A percentile compares a stretch with the other conserved stretches of the same genome.
These are phyloP conservation scores for Pyrus communis DNA, from an alignment of 306 rosid species.

Conservation along the genomic window DNA sequence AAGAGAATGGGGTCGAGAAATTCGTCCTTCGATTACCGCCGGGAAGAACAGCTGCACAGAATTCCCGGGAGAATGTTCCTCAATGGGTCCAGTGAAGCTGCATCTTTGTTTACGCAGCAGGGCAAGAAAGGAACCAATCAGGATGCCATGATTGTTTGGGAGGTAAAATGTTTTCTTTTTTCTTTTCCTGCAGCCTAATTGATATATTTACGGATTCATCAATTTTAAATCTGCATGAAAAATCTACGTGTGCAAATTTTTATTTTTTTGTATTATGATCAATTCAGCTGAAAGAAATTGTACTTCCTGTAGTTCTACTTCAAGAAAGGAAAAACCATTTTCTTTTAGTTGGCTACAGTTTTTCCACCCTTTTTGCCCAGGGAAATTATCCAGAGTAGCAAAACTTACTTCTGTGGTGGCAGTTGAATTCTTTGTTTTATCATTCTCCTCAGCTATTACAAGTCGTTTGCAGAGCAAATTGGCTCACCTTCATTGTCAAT, in stretches of 20 bases:
- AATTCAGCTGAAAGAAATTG: too few species aligned
- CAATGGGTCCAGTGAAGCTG: conserved; percentile 66
- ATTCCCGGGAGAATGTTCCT: conserved; percentile 69
- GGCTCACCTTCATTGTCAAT: conserved; percentile 1
- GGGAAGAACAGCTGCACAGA: conserved; percentile 62
- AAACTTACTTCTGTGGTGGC: conserved; percentile 5
- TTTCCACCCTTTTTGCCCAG: neutral
- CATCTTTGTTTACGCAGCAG: conserved; percentile 86
- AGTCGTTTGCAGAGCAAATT: neutral
- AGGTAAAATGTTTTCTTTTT: conserved; percentile 28
- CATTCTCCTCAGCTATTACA: neutral
- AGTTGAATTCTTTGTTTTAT: conserved; percentile 1
- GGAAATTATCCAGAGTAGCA: conserved; percentile 10
- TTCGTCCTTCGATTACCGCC: conserved; percentile 65
- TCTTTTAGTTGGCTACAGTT: neutral
- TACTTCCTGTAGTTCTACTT: neutral
- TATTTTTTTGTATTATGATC: neutral
- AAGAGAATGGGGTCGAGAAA: conserved; percentile 42
- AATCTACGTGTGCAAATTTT: neutral
- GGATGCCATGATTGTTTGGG: conserved; percentile 99
- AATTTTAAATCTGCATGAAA: neutral
- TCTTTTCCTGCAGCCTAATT: neutral
- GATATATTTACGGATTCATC: neutral
- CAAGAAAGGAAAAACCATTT: neutral
- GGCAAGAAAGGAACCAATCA: conserved; percentile 97